Base-by-base conservation (phyloP, 1,284 basidiomycete genomes). In the Rhodotorula sp. region DNA sequence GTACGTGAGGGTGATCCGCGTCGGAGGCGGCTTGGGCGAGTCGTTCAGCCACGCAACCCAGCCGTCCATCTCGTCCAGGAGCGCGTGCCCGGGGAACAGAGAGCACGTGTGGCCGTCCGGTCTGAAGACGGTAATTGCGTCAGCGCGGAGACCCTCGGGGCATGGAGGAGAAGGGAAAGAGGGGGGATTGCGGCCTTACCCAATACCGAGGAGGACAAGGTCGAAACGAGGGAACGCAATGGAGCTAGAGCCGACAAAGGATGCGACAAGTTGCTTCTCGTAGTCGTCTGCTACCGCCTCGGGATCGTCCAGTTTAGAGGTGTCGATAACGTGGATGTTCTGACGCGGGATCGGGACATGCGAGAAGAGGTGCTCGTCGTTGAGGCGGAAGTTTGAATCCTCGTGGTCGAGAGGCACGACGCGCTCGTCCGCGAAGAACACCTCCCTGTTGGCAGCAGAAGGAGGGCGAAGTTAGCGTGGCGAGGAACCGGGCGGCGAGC, bases 361-460 rank as follows among this genome's bases (percentile, higher is more conserved):
- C 78, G 87, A 87, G 82, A 92, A 94, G 79, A 99, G 88, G 73
- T 88, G 86, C 72, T 89, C 85, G 58, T 84, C 84, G 85, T 91
- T 93, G 64, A 93, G 87, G 16, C 82, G 80, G 84, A 96, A 94
- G 83, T 99, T 99, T 56, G 92, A 94, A 81, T 98, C 95, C 66
- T 89, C 86, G 80, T 97, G 87, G 83, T 95, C 89, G 79, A 98
- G 88, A 0, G 94, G 93, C 20, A 99, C 97, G 68, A 90, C 88
- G 67, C 97, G 91, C 84, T 99, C 97, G 82, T 99, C 97, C 65
- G 90, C 93, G 82, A 98, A 99, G 84, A 91, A 99, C 79, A 99
- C 89, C 79, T 98, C 93, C 95, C 95, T 98, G 81, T 51, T 58
- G 3, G 15, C 20, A 39, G 39, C 39, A 43, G 39, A 43, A 43